Conservation (phyloP, 176 grass and related monocot genomes). For the Oryza officinalis region DNA sequence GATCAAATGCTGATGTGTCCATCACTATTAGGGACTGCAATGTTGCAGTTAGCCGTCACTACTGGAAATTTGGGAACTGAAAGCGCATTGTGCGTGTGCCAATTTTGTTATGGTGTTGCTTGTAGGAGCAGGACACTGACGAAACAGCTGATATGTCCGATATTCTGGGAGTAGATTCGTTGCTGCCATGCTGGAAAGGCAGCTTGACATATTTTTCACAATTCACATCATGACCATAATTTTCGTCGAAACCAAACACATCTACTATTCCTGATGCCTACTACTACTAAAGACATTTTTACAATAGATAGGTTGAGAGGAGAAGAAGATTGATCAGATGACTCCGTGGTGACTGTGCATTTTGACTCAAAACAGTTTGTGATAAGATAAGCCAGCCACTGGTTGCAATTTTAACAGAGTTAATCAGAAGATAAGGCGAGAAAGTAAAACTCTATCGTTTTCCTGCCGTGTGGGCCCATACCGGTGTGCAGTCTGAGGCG, state of each 20-base stretch:
- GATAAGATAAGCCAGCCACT: background rate
- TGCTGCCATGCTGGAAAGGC: too few relatives aligned
- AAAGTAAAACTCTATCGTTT: background rate
- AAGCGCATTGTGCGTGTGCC: too few relatives aligned
- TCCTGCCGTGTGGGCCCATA: background rate
- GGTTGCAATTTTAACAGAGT: slow-evolving; percentile 28
- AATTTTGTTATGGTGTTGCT: too few relatives aligned
- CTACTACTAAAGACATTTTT: background rate
- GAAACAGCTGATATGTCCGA: too few relatives aligned
- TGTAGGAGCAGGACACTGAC: too few relatives aligned
- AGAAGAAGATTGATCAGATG: background rate
- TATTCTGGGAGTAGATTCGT: too few relatives aligned
- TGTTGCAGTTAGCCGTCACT: background rate
- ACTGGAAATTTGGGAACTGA: too few relatives aligned
- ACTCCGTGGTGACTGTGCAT: background rate
- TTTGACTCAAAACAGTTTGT: background rate
- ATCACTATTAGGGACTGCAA: background rate
- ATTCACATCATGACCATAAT: background rate
- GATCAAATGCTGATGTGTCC: background rate
- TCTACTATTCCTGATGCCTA: background rate
- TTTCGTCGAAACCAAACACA: background rate
- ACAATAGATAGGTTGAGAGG: background rate
- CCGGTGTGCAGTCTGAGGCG: background rate
- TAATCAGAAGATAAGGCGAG: background rate
- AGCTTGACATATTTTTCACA: background rate